phyloP scores from a whole-genome alignment of 2,329 filamentous ascomycete species.

The Penicillium sp. region DNA sequence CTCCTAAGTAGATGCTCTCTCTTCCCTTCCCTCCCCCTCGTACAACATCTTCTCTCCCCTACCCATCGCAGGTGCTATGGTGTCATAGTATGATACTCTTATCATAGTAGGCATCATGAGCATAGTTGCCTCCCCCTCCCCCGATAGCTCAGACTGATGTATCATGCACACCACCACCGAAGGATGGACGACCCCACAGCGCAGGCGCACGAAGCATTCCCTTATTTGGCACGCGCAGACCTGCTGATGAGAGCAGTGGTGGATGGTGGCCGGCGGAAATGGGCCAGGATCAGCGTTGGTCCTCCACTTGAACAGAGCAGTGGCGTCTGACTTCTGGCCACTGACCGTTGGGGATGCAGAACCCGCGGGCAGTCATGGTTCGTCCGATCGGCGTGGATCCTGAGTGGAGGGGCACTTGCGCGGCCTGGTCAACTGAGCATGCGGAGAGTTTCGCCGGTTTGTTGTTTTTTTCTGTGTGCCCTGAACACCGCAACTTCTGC shows the following conservation, averaged over 20 bases:
- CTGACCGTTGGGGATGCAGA: constrained; percentile 14
- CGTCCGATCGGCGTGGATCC: constrained; percentile 15
- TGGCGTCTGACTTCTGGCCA: constrained; percentile 18
- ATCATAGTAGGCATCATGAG: not conserved
- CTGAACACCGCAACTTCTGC: not conserved
- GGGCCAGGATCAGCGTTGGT: constrained; percentile 12
- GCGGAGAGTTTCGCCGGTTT: not conserved
- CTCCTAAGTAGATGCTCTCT: not conserved
- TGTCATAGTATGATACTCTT: no score
- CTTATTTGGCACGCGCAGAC: not conserved
- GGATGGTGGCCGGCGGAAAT: constrained; percentile 9
- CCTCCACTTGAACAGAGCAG: constrained; percentile 13
- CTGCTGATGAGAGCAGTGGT: constrained; percentile 4
- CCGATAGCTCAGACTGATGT: constrained; percentile 7
- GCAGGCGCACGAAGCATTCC: constrained; percentile 3
- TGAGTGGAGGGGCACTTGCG: constrained; percentile 18
- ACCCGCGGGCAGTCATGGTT: constrained; percentile 12
- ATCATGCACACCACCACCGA: constrained; percentile 4
- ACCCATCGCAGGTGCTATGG: not conserved
- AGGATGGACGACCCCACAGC: not conserved
- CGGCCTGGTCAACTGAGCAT: constrained; percentile 7
- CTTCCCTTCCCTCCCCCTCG: not conserved
- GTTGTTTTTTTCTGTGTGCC: not conserved
- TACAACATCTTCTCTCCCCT: not conserved
- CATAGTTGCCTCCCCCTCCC: not conserved